Evolutionary conservation across 2,329 filamentous ascomycete genomes (phyloP).

Genomic region (Diaporthe eres): DNA sequence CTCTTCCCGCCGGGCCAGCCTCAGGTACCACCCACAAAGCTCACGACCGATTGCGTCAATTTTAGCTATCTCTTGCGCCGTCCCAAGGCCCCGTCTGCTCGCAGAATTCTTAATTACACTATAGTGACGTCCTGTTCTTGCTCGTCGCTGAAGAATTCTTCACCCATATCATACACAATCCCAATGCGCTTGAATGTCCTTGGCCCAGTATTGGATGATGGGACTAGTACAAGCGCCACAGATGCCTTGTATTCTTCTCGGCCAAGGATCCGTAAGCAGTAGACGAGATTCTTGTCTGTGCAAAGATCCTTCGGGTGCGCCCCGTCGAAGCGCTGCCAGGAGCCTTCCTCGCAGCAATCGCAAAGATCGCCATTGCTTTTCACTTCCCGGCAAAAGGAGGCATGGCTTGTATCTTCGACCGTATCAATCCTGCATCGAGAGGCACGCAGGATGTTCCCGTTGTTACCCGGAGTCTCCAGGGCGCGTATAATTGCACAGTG

Average conservation of each 20-base stretch:
- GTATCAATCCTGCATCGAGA: not conserved
- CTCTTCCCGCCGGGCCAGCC: not conserved
- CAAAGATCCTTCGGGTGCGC: not conserved
- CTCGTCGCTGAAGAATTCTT: not conserved
- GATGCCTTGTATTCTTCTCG: not conserved
- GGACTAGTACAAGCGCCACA: not conserved
- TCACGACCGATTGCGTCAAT: not conserved
- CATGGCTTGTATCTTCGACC: not conserved
- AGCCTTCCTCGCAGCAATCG: not conserved
- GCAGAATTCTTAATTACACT: not conserved
- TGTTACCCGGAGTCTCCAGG: not conserved
- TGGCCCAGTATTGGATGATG: not conserved
- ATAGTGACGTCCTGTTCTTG: not conserved
- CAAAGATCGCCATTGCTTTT: not conserved
- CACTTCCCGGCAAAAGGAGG: not conserved
- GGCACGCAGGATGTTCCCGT: not conserved
- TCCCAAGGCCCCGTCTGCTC: too few relatives aligned
- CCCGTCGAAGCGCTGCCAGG: not conserved
- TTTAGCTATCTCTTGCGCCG: too few relatives aligned
- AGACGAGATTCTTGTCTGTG: not conserved
- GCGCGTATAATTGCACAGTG: not conserved
- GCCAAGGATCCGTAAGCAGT: not conserved
- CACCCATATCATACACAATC: not conserved
- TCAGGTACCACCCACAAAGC: not conserved
- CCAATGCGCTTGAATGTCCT: not conserved